phyloP scores from a whole-genome alignment of 2,329 filamentous ascomycete genomes.

The Simplicillium aogashimaense region DNA sequence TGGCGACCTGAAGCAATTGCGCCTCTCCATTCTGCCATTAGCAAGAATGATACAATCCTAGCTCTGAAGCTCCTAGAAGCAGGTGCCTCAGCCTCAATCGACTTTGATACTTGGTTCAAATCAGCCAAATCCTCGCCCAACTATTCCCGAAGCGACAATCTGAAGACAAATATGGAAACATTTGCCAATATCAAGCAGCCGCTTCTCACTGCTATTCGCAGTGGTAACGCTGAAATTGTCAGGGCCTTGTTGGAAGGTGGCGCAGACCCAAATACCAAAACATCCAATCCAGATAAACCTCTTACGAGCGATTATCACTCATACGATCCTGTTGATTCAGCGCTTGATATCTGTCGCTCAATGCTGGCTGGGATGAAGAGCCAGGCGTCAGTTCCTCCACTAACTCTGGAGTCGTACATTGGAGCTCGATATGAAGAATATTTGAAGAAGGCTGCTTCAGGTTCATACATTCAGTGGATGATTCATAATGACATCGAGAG shows the following conservation, averaged over 20 bases:
- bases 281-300: constrained; percentile 11
- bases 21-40: constrained; percentile 51
- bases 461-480: constrained; percentile 50
- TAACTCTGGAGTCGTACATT: too few species aligned
- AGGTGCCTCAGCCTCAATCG: constrained; percentile 50
- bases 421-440: too few species aligned
- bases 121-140: constrained; percentile 35
- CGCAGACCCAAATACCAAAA: constrained; percentile 54
- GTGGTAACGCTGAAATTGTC: constrained; percentile 32
- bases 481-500: constrained; percentile 27
- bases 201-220: constrained; percentile 48
- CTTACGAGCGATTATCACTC: too few species aligned
- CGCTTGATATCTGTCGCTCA: too few species aligned
- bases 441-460: too few species aligned
- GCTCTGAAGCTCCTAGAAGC: constrained; percentile 51
- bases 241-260: constrained; percentile 52
- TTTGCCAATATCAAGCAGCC: constrained; percentile 54
- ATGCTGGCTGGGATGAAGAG: too few species aligned
- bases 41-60: constrained; percentile 37
- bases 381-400: too few species aligned
- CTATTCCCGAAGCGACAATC: constrained; percentile 17
- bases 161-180: constrained; percentile 35
- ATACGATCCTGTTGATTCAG: too few species aligned
- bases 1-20: constrained; percentile 28
- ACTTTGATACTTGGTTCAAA: constrained; percentile 56